Conservation (phyloP, 2,329 filamentous ascomycete species). For the Aspergillus viridinutans region DNA sequence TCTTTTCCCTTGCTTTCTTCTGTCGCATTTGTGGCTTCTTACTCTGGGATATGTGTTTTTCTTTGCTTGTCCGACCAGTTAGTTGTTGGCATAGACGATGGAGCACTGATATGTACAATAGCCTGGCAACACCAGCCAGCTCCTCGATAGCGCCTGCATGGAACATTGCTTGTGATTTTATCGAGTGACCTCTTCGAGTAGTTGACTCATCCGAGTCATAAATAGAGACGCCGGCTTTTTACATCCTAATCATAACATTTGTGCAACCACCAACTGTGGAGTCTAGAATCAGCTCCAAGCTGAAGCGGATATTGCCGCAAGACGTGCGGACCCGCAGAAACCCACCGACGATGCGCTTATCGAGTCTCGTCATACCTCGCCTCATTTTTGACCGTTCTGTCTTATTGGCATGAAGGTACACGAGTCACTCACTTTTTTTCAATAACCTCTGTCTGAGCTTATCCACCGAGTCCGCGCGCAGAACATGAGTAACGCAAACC, state of each 20-base stretch:
- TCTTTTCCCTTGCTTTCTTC: conserved; percentile 1
- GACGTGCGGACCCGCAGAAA: not conserved
- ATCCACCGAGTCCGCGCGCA: not conserved
- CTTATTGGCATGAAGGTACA: not conserved
- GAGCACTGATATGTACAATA: conserved; percentile 19
- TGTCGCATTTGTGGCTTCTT: conserved; percentile 12
- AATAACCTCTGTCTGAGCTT: not conserved
- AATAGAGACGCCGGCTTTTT: not conserved
- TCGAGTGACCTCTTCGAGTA: conserved; percentile 21
- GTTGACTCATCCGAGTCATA: not conserved
- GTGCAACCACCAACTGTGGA: not conserved
- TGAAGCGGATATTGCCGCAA: not conserved
- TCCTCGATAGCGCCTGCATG: not conserved
- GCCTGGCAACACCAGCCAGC: conserved; percentile 5
- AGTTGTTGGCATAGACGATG: conserved; percentile 17
- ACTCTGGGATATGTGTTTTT: conserved; percentile 10
- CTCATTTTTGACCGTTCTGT: not conserved
- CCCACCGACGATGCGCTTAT: not conserved
- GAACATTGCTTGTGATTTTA: not conserved
- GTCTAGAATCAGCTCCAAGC: not conserved
- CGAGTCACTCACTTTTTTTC: not conserved
- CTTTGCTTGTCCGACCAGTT: conserved; percentile 9
- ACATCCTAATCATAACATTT: not conserved
- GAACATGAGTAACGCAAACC: conserved; percentile 26
- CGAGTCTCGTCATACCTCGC: not conserved